Conservation (phyloP, 2,329 filamentous ascomycete genomes). For the Fusarium drepaniforme region DNA sequence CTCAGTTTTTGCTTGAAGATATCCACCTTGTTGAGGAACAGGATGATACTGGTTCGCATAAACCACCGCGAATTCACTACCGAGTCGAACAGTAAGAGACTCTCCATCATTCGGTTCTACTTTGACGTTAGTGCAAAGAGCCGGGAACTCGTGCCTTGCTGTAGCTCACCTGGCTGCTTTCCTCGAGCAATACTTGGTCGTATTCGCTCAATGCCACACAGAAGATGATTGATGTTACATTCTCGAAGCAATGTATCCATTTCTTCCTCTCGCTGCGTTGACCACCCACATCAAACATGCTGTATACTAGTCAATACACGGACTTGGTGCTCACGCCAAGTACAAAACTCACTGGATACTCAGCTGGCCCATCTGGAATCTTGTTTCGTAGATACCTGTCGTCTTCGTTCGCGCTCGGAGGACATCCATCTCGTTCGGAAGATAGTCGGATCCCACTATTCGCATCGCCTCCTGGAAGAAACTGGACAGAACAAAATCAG, state of each 20-base stretch:
- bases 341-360: conserved; percentile 88
- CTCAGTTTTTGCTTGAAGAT: conserved; percentile 95
- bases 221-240: conserved; percentile 99
- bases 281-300: conserved; percentile 99
- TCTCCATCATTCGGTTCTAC: conserved; percentile 99
- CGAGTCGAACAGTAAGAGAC: conserved; percentile 93
- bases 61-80: conserved; percentile 99
- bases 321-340: background rate
- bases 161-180: conserved; percentile 83
- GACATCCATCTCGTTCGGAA: conserved; percentile 94
- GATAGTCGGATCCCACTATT: conserved; percentile 87
- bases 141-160: background rate
- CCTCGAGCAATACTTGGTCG: conserved; percentile 95
- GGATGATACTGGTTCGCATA: conserved; percentile 97
- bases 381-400: conserved; percentile 98
- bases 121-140: conserved; percentile 15
- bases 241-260: conserved; percentile 99
- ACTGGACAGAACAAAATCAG: conserved; percentile 60
- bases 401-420: conserved; percentile 97
- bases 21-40: conserved; percentile 99
- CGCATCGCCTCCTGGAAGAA: conserved; percentile 95
- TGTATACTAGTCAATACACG: conserved; percentile 54
- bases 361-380: conserved; percentile 98
- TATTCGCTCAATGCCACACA: conserved; percentile 98
- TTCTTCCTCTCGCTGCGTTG: conserved; percentile 98